phyloP scores from a whole-genome alignment of 1,139 yeast genomes.

The Hemisphaericaspora xylanilytica region DNA sequence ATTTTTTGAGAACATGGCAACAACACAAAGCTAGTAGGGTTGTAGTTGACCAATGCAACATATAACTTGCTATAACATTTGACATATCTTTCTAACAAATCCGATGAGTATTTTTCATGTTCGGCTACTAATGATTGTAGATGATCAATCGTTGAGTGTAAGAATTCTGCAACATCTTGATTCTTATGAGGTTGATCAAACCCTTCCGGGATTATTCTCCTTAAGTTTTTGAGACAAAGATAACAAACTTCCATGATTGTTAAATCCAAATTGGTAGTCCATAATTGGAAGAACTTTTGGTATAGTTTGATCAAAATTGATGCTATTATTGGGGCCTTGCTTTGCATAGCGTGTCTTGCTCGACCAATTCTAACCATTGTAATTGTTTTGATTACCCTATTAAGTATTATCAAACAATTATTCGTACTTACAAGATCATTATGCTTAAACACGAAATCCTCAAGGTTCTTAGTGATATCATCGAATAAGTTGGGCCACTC shows the following conservation, averaged over 20 bases:
- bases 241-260: constrained; percentile 70
- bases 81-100: constrained; percentile 65
- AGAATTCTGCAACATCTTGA: constrained; percentile 57
- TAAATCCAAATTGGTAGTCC: constrained; percentile 51
- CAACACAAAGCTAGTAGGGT: constrained; percentile 71
- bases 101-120: constrained; percentile 55
- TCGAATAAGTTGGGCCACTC: constrained; percentile 85
- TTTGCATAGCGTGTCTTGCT: constrained; percentile 74
- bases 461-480: constrained; percentile 41
- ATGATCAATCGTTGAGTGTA: constrained; percentile 57
- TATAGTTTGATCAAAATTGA: constrained; percentile 62
- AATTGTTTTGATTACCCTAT: constrained; percentile 73
- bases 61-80: constrained; percentile 77
- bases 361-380: constrained; percentile 80
- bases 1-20: constrained; percentile 64
- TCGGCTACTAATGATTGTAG: constrained; percentile 53
- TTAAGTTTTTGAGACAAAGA: constrained; percentile 66
- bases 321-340: constrained; percentile 61
- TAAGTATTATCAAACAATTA: constrained; percentile 63
- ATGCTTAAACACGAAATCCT: constrained; percentile 45
- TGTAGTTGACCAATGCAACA: constrained; percentile 50
- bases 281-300: constrained; percentile 54
- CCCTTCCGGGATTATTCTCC: constrained; percentile 77
- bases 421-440: constrained; percentile 53
- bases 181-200: constrained; percentile 65